Evolutionary conservation across 768 basidiomycete species (phyloP), one percentile per base, ranked within the genome.

Genomic region (Leccinum subtestaceum): DNA sequence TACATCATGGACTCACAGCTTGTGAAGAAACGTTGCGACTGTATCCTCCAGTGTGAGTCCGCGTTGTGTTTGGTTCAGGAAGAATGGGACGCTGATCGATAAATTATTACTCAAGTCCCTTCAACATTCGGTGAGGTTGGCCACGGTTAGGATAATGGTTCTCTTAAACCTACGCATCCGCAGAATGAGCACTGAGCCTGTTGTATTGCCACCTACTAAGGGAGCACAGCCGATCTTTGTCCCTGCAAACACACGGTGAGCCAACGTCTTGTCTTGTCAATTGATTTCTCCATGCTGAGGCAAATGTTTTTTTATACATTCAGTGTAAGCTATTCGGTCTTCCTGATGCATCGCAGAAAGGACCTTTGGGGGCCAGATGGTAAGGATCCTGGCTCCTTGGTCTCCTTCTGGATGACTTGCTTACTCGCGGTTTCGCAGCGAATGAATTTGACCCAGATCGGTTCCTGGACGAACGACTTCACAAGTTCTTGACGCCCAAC

Each of bases 331-430:
- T 88, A 84, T 65, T 77, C 80, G 9, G 77, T 84, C 5, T 70
- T 75, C 56, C 59, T 81, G 31, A 85, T 87, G 84, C 87, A 89
- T 38, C 77, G 86, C 6, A 76, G 85, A 32, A 77, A 70, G 52
- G 84, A 86, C 61, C 76, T 85, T 5, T 88, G 87, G 87, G 87
- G 87, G 0, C 84, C 85, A 1, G 85, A 87, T 65, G 86, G 85
- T 85, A 62, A 60, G 57, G 2, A 15, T 3, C 11, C 38, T 1
- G 1, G 29, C 29, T 29, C 29, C 29, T 29, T 0, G 29, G 9
- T 23, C 2, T 2, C 17, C 23, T 43, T 1, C 25, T 31, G 31
- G 7, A 31, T 34, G 15, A 23, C 25, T 10, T 48, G 23, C 52
- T 57, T 19, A 52, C 38, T 5, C 2, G n/a, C 19, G 21, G 45